Base-by-base conservation (phyloP, 2,329 filamentous ascomycete genomes). In the Colletotrichum tofieldiae region DNA sequence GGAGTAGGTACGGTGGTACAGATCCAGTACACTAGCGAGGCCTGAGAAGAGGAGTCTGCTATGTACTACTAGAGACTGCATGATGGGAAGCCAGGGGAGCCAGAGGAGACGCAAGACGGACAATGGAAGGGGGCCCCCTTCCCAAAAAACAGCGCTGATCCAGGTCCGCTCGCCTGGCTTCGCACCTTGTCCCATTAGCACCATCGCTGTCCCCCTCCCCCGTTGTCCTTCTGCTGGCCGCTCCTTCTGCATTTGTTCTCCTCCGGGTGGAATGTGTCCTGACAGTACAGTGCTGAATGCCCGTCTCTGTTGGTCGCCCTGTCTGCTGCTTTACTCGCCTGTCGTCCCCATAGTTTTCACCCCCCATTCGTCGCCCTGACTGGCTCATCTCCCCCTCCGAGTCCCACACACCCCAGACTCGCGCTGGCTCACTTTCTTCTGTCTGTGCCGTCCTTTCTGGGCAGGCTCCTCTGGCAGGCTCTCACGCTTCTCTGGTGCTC, bases 331-430 rank as follows among this genome's bases (percentile, higher is more conserved):
- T 73, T 73, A 71, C 74, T 77, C 75, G 77, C 76, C 78, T 77
- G 75, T 66, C 75, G 73, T 75, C 76, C 76, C 75, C 76, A 78
- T 75, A 69, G 69, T 75, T 75, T 68, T 72, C 74, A 39, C 32
- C 60, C 26, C 39, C 62, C 55, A 52, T 52, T 29, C 49, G 41
- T 29, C 45, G 55, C 29, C 67, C 66, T 73, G 51, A 70, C 62
- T 73, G 69, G 75, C 74, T 74, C 73, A 74, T 74, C 55, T 71
- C 64, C 68, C 73, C 61, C 35, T 65, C 16, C 49, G 18, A 51
- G 39, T 51, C 45, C 68, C 64, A 67, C 41, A 63, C 64, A 39
- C 43, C 62, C 63, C 63, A 26, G 43, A 41, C 45, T 63, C 35
- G 37, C 63, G 26, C 54, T 54, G 35, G 41, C 23, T 54, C 63